These are phyloP conservation scores for Mucor indicus DNA, from an alignment of 371 early-diverging fungal species.

Conservation along the genomic window DNA sequence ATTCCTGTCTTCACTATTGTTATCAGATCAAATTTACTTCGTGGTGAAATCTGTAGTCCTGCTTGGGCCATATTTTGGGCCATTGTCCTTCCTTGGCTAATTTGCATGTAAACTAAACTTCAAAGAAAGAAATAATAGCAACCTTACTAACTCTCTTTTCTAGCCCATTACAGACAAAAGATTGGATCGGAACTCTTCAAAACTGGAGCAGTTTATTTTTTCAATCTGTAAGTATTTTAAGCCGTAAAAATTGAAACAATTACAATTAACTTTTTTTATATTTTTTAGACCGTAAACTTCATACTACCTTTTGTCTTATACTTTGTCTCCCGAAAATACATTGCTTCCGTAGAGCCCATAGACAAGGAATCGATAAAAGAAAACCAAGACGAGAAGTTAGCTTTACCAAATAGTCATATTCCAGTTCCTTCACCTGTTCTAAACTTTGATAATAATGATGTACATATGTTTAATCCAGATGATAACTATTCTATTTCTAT, in stretches of 20 bases:
- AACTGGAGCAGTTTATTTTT: slow-evolving; percentile 49
- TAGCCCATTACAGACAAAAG: slow-evolving; percentile 43
- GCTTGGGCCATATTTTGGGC: slow-evolving; percentile 55
- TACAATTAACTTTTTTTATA: slow-evolving; percentile 21
- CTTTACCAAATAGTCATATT: background rate
- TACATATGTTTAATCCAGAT: slow-evolving; percentile 37
- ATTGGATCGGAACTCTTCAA: slow-evolving; percentile 31
- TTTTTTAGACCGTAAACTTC: slow-evolving; percentile 71
- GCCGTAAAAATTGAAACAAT: background rate
- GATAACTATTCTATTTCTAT: slow-evolving; percentile 39
- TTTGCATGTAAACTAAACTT: slow-evolving; percentile 51
- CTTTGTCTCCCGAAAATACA: slow-evolving; percentile 53
- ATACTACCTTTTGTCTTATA: slow-evolving; percentile 75
- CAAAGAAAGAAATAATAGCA: background rate
- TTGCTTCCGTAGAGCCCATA: slow-evolving; percentile 27
- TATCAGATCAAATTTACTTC: slow-evolving; percentile 65
- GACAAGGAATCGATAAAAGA: background rate
- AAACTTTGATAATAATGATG: slow-evolving; percentile 20
- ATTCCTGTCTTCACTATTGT: slow-evolving; percentile 80
- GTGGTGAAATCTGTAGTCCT: slow-evolving; percentile 49
- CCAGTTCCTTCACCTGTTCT: slow-evolving; percentile 5
- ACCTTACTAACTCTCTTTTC: background rate
- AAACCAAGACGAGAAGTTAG: background rate
- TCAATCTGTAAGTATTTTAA: slow-evolving; percentile 36
- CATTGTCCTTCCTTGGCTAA: slow-evolving; percentile 65